A percentile compares a stretch with the other conserved stretches of the same genome.
Conservation (phyloP, 805 yeast genomes). For the Sugiyamaella americana region DNA sequence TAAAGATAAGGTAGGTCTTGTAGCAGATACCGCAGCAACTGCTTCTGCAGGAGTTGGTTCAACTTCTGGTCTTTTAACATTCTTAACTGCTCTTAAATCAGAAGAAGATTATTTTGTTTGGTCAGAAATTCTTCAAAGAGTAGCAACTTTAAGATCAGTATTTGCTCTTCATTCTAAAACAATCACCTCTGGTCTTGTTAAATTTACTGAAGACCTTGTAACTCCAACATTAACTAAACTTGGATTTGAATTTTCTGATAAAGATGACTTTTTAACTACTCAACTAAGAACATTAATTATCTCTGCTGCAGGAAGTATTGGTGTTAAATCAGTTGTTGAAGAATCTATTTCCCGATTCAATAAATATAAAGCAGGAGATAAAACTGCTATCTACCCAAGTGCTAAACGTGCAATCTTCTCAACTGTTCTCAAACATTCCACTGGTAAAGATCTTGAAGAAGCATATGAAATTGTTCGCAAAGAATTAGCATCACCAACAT, state of each 20-base stretch:
- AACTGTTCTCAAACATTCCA: constrained; percentile 37
- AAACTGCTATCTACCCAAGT: constrained; percentile 44
- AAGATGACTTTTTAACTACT: constrained; percentile 54
- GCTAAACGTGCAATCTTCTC: constrained; percentile 41
- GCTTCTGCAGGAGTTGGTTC: constrained; percentile 65
- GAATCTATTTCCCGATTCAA: constrained; percentile 37
- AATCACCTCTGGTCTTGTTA: constrained; percentile 43
- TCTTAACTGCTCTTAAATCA: constrained; percentile 35
- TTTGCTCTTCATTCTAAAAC: constrained; percentile 37
- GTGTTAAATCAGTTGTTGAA: constrained; percentile 42
- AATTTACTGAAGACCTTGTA: constrained; percentile 50
- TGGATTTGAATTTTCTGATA: constrained; percentile 57
- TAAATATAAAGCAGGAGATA: constrained; percentile 40
- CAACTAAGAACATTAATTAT: constrained; percentile 59
- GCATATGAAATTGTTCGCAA: constrained; percentile 38
- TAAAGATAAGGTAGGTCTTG: constrained; percentile 72
- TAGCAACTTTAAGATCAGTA: constrained; percentile 28
- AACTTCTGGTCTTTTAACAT: constrained; percentile 47
- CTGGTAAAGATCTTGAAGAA: constrained; percentile 31
- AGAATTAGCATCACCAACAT: constrained; percentile 46
- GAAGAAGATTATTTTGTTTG: constrained; percentile 53
- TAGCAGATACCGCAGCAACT: constrained; percentile 71
- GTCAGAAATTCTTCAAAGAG: constrained; percentile 44
- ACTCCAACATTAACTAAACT: constrained; percentile 42
- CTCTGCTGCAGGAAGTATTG: constrained; percentile 50